Evolutionary conservation across 2,329 filamentous ascomycete genomes (phyloP).

Genomic region (Ophiostoma sp.): DNA sequence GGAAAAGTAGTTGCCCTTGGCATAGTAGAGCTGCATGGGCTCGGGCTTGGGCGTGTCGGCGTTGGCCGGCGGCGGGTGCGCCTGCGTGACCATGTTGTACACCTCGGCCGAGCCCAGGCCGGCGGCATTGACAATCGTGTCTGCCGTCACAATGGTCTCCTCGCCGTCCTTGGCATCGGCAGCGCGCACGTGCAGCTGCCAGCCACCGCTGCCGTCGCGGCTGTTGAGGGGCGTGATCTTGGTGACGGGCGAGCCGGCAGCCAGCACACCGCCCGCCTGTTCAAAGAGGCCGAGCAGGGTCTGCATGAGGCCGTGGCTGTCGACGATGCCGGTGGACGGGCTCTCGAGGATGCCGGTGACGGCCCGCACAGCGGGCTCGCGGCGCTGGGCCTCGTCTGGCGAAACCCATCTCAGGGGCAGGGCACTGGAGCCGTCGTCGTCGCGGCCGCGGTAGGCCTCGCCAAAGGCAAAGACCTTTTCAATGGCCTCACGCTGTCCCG

Average conservation of each 20-base stretch:
- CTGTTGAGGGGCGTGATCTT: slow-evolving; percentile 47
- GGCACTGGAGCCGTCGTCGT: slow-evolving; percentile 34
- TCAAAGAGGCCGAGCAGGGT: slow-evolving; percentile 72
- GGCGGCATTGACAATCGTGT: slow-evolving; percentile 78
- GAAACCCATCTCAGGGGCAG: slow-evolving; percentile 65
- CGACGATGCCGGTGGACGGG: slow-evolving; percentile 82
- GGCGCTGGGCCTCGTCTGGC: slow-evolving; percentile 52
- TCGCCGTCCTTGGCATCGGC: background rate
- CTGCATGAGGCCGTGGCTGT: slow-evolving; percentile 80
- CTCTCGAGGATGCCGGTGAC: slow-evolving; percentile 72
- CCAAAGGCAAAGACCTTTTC: slow-evolving; percentile 48
- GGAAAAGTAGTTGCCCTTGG: slow-evolving; percentile 93
- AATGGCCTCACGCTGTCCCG: slow-evolving; percentile 60
- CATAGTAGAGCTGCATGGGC: slow-evolving; percentile 61
- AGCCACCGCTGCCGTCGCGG: slow-evolving; percentile 53
- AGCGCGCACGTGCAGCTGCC: slow-evolving; percentile 54
- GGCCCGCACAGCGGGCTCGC: slow-evolving; percentile 73
- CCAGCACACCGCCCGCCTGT: slow-evolving; percentile 67
- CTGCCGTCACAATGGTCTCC: slow-evolving; percentile 58
- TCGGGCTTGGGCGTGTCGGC: slow-evolving; percentile 35
- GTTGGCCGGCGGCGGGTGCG: slow-evolving; percentile 2
- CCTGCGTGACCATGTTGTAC: slow-evolving; percentile 73
- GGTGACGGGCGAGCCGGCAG: slow-evolving; percentile 62
- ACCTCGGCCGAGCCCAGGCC: slow-evolving; percentile 72
- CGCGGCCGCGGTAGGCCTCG: slow-evolving; percentile 31